Evolutionary conservation across 192 early-diverging fungal species (phyloP), one percentile per base, ranked within the genome.

Genomic region (Coemansia sp.): DNA sequence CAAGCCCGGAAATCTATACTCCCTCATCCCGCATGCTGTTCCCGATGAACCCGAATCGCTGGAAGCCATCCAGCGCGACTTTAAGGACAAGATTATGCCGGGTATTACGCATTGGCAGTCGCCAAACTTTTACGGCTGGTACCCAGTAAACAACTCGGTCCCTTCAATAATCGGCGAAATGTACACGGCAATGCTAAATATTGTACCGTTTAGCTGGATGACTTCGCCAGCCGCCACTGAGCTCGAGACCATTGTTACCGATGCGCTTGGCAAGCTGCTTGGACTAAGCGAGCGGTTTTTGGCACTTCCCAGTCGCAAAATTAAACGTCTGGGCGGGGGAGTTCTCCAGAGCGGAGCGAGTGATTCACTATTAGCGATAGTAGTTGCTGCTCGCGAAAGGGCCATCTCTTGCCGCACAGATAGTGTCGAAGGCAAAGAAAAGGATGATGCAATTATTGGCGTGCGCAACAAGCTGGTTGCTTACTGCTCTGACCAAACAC

Each of bases 51-150:
- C 60, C 13, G 63, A 67, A 21, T 30, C 52, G 9, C 52, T 66
- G 23, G 56, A 73, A 10, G 42, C 15, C 8, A 34, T 80, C 7
- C 45, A 63, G 13, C 38, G 21, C 2, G 63, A 84, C 42, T 41
- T 84, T 40, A 60, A 83, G 23, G 32, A 36, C 1, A 76, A 69
- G 34, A 84, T 84, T 33, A 63, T 84, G 15, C 82, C 79, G 1
- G 81, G 82, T 6, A 68, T 83, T n/a, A 81, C 81, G 0, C 81
- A 82, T 56, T 83, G 82, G 81, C 81, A 84, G 50, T 74, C 72
- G 56, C 45, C 45, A 5, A 79, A 82, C 55, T 84, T 84, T 39
- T 83, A 69, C 53, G 77, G 68, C 50, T 83, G 71, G 62, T 84
- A 53, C 35, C 80, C 80, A 5, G 39, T 66, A 13, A 74, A 45